Percentiles rank a stretch among this genome's conserved stretches.
Conservation (phyloP, 768 basidiomycete genomes). For the Serendipita indica region DNA sequence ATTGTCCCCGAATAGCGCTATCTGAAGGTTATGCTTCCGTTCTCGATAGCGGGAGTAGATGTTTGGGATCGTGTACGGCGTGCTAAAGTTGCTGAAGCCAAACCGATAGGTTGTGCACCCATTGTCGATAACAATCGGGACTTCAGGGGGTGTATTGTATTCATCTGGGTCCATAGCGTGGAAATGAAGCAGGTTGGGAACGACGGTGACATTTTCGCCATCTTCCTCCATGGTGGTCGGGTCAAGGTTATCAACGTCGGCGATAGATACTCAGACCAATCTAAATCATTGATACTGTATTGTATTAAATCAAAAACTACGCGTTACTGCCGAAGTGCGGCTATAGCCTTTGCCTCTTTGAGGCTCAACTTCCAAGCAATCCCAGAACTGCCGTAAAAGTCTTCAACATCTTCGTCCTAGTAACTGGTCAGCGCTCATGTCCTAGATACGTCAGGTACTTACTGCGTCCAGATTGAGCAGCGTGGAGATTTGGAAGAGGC, state of each 20-base stretch:
- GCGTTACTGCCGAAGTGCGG: constrained; percentile 38
- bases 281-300: too few relatives aligned
- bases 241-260: too few relatives aligned
- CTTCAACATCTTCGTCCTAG: constrained; percentile 87
- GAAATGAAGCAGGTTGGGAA: constrained; percentile 2
- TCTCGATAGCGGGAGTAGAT: constrained; percentile 81
- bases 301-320: too few relatives aligned
- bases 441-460: constrained; percentile 18
- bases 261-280: too few relatives aligned
- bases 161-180: constrained; percentile 5
- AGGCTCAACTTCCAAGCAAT: constrained; percentile 74
- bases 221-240: constrained; percentile 2
- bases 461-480: constrained; percentile 77
- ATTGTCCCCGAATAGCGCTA: constrained; percentile 80
- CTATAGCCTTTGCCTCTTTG: constrained; percentile 60
- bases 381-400: constrained; percentile 87
- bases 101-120: constrained; percentile 71
- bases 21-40: constrained; percentile 61
- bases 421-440: background rate
- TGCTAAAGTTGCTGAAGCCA: constrained; percentile 53
- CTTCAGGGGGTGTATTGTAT: background rate
- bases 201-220: constrained; percentile 3
- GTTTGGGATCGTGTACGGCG: constrained; percentile 50
- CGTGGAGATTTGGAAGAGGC: constrained; percentile 87
- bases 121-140: constrained; percentile 76